Evolutionary conservation across 345 rosid species (phyloP), one percentile per base, ranked within the genome.

Genomic region (Moricandia moricandioides): DNA sequence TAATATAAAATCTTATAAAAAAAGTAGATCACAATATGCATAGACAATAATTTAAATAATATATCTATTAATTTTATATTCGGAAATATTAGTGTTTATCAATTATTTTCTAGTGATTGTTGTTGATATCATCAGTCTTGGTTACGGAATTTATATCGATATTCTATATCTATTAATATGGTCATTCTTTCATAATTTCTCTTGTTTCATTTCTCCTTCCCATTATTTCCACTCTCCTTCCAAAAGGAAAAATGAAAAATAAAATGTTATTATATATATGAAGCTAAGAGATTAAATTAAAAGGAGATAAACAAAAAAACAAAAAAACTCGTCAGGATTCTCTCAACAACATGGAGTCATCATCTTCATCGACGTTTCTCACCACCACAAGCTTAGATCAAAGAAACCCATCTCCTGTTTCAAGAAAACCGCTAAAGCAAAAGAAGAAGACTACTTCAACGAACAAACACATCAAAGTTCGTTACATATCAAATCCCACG

Each of bases 401-500:
- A 3, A 69, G 51, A 37, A 69, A 54, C 40, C 10, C 16, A 76
- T 68, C 69, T 68, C 45, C 26, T 8, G 34, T 61, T 13, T n/a
- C 73, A 0, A 78, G 10, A 67, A 78, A 66, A 61, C n/a, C 81
- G 51, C 21, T 24, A 52, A 78, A 62, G 61, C 70, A 73, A 30
- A 61, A 54, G 60, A 79, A 68, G 78, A 79, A 79, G 60, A 67
- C 45, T 31, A 1, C 31, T 8, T 24, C 76, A 60, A 72, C 47
- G 6, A 71, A 18, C 54, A 79, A 79, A 63, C 61, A 65, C 24
- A 62, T 93, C 76, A 92, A 89, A 80, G 92, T 92, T 24, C 90
- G 89, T 56, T 88, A 92, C 82, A 92, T 92, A 18, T 92, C 93
- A 0, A 89, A 80, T 71, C 96, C 97, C 17, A 83, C 88, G 92